Evolutionary conservation across 345 rosid species (phyloP).

Genomic region (Xanthoceras sorbifolium): DNA sequence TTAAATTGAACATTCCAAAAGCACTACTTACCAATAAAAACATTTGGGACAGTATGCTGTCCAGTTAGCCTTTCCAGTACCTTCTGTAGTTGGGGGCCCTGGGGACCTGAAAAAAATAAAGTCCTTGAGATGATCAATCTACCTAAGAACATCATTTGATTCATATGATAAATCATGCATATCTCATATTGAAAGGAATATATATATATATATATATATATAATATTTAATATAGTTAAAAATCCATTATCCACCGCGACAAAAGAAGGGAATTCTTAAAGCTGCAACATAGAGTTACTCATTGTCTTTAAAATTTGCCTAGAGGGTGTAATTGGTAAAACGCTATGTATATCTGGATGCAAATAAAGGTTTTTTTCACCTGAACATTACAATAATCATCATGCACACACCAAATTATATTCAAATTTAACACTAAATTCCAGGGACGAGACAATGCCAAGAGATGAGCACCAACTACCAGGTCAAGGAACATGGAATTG

Average conservation of each 20-base stretch:
- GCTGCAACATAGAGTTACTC: neutral
- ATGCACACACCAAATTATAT: neutral
- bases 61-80: constrained; percentile 85
- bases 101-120: constrained; percentile 59
- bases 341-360: neutral
- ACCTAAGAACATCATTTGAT: neutral
- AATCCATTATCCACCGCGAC: neutral
- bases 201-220: neutral
- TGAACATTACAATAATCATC: neutral
- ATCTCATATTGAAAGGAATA: neutral
- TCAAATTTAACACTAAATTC: too few relatives aligned
- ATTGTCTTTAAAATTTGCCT: neutral
- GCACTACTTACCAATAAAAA: constrained; percentile 69
- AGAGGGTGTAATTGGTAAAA: neutral
- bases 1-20: neutral
- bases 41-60: constrained; percentile 94
- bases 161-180: neutral
- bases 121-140: neutral
- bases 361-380: neutral
- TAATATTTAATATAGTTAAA: neutral
- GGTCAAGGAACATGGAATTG: too few relatives aligned
- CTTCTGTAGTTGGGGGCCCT: constrained; percentile 88
- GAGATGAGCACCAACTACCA: too few relatives aligned
- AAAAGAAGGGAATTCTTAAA: neutral
- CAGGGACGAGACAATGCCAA: too few relatives aligned